Percentiles rank a stretch among this genome's conserved stretches.
These are phyloP conservation scores for Pythium scleroteichum DNA, from an alignment of 352 stramenopile species.

Conservation along the genomic window DNA sequence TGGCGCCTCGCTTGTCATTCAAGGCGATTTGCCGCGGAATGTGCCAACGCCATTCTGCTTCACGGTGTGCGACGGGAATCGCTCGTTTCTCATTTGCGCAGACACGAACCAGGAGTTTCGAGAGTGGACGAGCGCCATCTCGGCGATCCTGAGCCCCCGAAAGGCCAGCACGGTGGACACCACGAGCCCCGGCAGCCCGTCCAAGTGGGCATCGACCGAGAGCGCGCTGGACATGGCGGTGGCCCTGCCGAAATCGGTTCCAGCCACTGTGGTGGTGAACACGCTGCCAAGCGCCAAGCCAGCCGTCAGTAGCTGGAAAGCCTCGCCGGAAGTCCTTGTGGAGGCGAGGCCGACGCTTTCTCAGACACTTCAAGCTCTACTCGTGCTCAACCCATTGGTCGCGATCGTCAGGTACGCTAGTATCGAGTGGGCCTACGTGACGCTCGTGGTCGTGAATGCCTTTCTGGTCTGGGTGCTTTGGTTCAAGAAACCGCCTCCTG, in stretches of 20 bases:
- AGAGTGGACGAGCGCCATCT: slow-evolving; percentile 77
- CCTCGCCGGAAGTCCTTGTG: not conserved
- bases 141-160: slow-evolving; percentile 56
- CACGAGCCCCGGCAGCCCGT: not conserved
- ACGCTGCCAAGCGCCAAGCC: not conserved
- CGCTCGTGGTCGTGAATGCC: slow-evolving; percentile 11
- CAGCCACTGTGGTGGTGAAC: not conserved
- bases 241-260: not conserved
- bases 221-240: slow-evolving; percentile 14
- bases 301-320: not conserved
- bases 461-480: slow-evolving; percentile 26
- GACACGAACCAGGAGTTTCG: slow-evolving; percentile 72
- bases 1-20: slow-evolving; percentile 64
- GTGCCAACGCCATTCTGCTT: slow-evolving; percentile 86
- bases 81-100: slow-evolving; percentile 58
- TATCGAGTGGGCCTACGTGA: slow-evolving; percentile 6
- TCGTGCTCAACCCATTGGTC: slow-evolving; percentile 16
- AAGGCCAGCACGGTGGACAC: slow-evolving; percentile 7
- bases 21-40: slow-evolving; percentile 61
- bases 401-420: slow-evolving; percentile 20
- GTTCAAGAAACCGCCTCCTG: not conserved
- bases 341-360: slow-evolving; percentile 8
- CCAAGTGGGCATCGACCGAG: slow-evolving; percentile 11
- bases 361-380: slow-evolving; percentile 3
- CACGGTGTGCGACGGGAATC: slow-evolving; percentile 43